Evolutionary conservation across 2,329 filamentous ascomycete genomes (phyloP).

Genomic region (Dactylonectria estremocensis): DNA sequence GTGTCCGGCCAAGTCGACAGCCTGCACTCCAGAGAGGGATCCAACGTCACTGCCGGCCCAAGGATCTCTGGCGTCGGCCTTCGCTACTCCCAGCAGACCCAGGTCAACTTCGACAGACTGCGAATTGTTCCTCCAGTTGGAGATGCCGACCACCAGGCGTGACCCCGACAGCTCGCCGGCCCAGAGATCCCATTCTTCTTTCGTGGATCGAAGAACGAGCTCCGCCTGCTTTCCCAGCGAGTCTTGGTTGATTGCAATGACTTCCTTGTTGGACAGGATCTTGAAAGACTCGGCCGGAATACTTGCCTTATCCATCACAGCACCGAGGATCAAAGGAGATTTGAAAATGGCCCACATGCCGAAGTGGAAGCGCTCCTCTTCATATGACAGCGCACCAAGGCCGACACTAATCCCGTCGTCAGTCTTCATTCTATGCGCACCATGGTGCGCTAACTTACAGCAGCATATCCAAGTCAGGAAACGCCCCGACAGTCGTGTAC

Average conservation of each 20-base stretch:
- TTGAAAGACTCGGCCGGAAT: slow-evolving; percentile 58
- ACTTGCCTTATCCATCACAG: slow-evolving; percentile 56
- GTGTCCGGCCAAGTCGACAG: slow-evolving; percentile 54
- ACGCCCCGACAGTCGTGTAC: slow-evolving; percentile 62
- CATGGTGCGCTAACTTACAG: slow-evolving; percentile 50
- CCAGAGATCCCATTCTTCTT: slow-evolving; percentile 67
- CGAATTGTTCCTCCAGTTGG: slow-evolving; percentile 65
- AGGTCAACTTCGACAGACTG: slow-evolving; percentile 61
- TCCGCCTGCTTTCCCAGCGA: slow-evolving; percentile 64
- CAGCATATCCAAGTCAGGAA: slow-evolving; percentile 68
- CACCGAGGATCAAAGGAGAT: slow-evolving; percentile 65
- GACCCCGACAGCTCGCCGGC: slow-evolving; percentile 61
- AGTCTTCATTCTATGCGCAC: rapidly evolving
- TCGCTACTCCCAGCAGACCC: slow-evolving; percentile 56
- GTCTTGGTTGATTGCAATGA: slow-evolving; percentile 73
- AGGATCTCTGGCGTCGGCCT: slow-evolving; percentile 57
- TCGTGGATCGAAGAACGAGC: slow-evolving; percentile 64
- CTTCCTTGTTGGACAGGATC: slow-evolving; percentile 65
- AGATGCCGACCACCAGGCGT: slow-evolving; percentile 61
- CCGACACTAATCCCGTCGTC: slow-evolving; percentile 56
- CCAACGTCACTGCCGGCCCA: slow-evolving; percentile 56
- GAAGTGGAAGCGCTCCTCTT: slow-evolving; percentile 68
- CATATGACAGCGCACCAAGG: slow-evolving; percentile 58
- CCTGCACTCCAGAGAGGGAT: slow-evolving; percentile 51
- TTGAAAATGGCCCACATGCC: slow-evolving; percentile 68